phyloP scores from a whole-genome alignment of 495 filamentous ascomycete genomes.

The Neurospora sp. region DNA sequence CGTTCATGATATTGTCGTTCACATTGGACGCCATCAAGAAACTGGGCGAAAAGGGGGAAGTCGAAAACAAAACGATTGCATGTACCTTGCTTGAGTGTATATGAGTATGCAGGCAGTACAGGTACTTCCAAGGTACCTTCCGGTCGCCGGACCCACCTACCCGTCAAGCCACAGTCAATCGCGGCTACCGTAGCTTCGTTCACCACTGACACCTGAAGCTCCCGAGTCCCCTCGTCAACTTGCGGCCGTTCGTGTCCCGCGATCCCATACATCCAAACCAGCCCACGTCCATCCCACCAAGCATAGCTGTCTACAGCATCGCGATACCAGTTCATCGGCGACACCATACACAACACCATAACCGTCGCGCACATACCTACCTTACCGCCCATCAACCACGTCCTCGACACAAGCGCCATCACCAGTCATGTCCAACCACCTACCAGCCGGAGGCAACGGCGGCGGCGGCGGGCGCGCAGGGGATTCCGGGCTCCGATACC shows the following conservation, averaged over 20 bases:
- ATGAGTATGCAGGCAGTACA: not conserved
- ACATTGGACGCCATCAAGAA: not conserved
- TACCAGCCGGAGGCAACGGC: slow-evolving; percentile 1
- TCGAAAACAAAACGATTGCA: not conserved
- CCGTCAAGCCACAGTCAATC: not conserved
- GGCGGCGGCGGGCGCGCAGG: not conserved
- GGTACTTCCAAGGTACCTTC: not conserved
- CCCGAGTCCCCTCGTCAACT: not conserved
- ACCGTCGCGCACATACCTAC: not conserved
- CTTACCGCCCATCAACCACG: not conserved
- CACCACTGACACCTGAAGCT: not conserved
- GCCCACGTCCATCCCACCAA: not conserved
- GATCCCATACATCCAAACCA: not conserved
- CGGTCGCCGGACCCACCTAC: not conserved
- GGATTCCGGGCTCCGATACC: slow-evolving; percentile 70
- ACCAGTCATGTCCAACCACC: not conserved
- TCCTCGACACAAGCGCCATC: not conserved
- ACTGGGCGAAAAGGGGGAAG: not conserved
- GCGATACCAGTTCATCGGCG: not conserved
- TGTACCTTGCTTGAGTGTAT: too few species aligned
- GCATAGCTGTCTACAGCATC: not conserved
- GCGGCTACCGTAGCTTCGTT: not conserved
- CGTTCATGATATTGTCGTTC: not conserved
- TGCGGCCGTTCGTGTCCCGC: not conserved
- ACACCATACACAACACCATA: too few species aligned